Conservation (phyloP, 2,329 filamentous ascomycete species). For the Blastomyces gilchristii region DNA sequence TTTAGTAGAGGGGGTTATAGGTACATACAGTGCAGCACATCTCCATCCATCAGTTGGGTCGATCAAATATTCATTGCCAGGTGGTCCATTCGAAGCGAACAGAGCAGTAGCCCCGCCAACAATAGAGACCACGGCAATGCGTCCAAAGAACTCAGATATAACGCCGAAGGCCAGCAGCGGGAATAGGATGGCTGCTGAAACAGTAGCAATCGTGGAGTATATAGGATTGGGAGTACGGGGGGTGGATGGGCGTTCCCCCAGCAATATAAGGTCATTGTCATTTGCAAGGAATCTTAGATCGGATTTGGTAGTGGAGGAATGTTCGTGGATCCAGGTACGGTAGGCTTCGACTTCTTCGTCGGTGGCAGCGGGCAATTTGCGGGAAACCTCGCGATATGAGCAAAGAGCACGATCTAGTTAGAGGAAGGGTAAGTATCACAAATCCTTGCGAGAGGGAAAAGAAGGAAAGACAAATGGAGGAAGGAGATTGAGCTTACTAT, state of each 20-base stretch:
- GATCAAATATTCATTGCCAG: constrained; percentile 27
- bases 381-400: constrained; percentile 40
- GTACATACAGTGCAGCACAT: constrained; percentile 30
- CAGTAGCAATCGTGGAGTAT: constrained; percentile 36
- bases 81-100: constrained; percentile 29
- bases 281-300: constrained; percentile 46
- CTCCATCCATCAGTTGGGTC: constrained; percentile 33
- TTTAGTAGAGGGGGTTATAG: not conserved
- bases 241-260: constrained; percentile 18
- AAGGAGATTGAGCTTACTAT: constrained; percentile 38
- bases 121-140: constrained; percentile 48
- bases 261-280: constrained; percentile 36
- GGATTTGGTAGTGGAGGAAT: constrained; percentile 39
- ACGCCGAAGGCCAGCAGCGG: constrained; percentile 51
- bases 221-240: constrained; percentile 18
- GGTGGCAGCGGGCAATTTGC: constrained; percentile 37
- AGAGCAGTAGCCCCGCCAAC: constrained; percentile 40
- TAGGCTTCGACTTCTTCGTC: constrained; percentile 43
- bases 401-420: constrained; percentile 31
- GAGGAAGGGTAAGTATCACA: constrained; percentile 4
- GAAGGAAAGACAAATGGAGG: not conserved
- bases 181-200: constrained; percentile 45
- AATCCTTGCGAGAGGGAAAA: not conserved
- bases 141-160: constrained; percentile 46
- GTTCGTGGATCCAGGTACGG: constrained; percentile 43